Conservation (phyloP, 2,329 filamentous ascomycete genomes). For the Keithomyces neogunnii region DNA sequence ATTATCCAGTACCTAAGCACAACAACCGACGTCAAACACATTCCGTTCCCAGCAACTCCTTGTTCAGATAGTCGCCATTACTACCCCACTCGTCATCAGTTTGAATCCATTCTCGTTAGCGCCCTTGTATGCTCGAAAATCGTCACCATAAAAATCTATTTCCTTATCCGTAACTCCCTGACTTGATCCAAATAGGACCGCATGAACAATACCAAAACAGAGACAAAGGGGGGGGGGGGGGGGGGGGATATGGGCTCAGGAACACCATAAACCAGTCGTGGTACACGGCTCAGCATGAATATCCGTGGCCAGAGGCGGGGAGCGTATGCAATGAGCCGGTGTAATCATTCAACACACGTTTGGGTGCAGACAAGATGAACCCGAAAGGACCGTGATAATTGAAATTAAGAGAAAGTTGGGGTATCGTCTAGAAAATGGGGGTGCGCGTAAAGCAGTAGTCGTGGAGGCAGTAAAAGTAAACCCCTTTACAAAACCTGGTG, state of each 20-base stretch:
- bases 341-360: too few species aligned
- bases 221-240: background rate
- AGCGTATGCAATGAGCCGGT: too few species aligned
- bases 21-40: too few species aligned
- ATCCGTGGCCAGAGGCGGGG: too few species aligned
- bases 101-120: too few species aligned
- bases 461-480: background rate
- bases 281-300: too few species aligned
- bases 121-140: background rate
- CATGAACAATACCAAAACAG: background rate
- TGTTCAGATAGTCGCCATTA: background rate
- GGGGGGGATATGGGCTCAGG: background rate
- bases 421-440: constrained; percentile 2
- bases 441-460: background rate
- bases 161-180: background rate
- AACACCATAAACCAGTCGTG: too few species aligned
- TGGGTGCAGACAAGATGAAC: background rate
- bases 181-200: background rate
- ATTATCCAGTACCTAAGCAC: too few species aligned
- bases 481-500: constrained; percentile 40
- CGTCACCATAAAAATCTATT: background rate
- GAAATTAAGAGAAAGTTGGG: background rate
- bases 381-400: background rate
- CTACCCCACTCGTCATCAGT: background rate
- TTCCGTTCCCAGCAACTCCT: too few species aligned